Percentiles rank a stretch among this genome's conserved stretches.
Evolutionary conservation across 768 basidiomycete genomes (phyloP).

Genomic region (Stropharia rugosoannulata): DNA sequence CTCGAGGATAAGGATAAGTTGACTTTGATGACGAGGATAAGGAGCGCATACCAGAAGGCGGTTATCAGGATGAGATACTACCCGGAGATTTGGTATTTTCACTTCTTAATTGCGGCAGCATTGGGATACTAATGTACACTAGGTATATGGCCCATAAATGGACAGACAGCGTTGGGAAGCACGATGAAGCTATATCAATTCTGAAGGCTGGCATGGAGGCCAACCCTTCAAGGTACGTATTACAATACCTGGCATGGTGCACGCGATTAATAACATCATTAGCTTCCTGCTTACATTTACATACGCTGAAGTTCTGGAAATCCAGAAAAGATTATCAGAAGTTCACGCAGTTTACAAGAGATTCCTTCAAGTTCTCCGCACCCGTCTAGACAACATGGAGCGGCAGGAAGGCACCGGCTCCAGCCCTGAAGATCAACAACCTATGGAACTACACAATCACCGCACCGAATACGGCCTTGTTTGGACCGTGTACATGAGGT

Average conservation of each 20-base stretch:
- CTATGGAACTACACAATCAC: constrained; percentile 57
- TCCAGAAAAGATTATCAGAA: constrained; percentile 54
- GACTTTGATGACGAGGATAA: constrained; percentile 66
- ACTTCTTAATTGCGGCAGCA: too few species aligned
- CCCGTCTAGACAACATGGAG: constrained; percentile 63
- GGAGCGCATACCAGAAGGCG: constrained; percentile 85
- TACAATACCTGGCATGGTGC: too few species aligned
- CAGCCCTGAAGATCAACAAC: constrained; percentile 47
- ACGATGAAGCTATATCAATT: constrained; percentile 79
- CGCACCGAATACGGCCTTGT: constrained; percentile 75
- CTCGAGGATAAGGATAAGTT: constrained; percentile 81
- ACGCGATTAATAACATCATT: too few species aligned
- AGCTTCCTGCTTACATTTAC: constrained; percentile 93
- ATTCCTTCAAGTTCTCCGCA: constrained; percentile 67
- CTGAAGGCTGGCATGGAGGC: constrained; percentile 86
- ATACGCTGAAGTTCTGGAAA: constrained; percentile 72
- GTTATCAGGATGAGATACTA: constrained; percentile 92
- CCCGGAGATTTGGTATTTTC: constrained; percentile 84
- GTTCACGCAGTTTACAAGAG: constrained; percentile 73
- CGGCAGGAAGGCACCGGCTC: constrained; percentile 18
- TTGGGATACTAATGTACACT: too few species aligned
- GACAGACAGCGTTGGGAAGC: constrained; percentile 68
- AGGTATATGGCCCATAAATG: constrained; percentile 93
- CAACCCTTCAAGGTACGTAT: constrained; percentile 77
- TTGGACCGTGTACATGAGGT: constrained; percentile 92